Conservation (phyloP, 2,329 filamentous ascomycete genomes). For the Berkeleyomyces rouxiae region DNA sequence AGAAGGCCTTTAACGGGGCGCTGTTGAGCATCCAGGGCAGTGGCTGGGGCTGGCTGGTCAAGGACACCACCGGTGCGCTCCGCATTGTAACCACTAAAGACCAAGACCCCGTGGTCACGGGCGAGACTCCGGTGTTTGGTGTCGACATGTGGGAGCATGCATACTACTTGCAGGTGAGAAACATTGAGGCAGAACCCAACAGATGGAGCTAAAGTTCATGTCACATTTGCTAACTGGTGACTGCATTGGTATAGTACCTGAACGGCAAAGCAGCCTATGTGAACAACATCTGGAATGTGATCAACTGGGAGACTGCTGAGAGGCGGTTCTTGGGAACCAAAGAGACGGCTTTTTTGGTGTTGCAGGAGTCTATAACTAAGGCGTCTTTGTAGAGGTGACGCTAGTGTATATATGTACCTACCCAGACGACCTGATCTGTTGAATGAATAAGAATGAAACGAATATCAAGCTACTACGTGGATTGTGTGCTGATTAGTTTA, state of each 20-base stretch:
- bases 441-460: neutral
- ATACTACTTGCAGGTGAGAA: constrained; percentile 60
- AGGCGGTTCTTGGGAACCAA: constrained; percentile 36
- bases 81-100: constrained; percentile 71
- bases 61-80: constrained; percentile 40
- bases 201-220: neutral
- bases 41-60: constrained; percentile 78
- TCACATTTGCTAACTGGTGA: neutral
- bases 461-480: neutral
- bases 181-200: neutral
- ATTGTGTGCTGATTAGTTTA: neutral
- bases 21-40: constrained; percentile 64
- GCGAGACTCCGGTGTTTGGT: constrained; percentile 52
- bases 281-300: constrained; percentile 60
- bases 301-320: constrained; percentile 62
- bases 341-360: constrained; percentile 30
- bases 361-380: constrained; percentile 27
- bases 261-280: constrained; percentile 63
- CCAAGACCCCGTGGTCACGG: constrained; percentile 58
- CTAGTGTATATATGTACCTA: neutral
- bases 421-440: neutral
- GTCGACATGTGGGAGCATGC: constrained; percentile 92
- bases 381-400: neutral
- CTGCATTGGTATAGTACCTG: constrained; percentile 40
- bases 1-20: constrained; percentile 45